These are phyloP conservation scores for Trichoderma orchidacearum DNA, from an alignment of 495 filamentous ascomycete genomes.

Conservation along the genomic window DNA sequence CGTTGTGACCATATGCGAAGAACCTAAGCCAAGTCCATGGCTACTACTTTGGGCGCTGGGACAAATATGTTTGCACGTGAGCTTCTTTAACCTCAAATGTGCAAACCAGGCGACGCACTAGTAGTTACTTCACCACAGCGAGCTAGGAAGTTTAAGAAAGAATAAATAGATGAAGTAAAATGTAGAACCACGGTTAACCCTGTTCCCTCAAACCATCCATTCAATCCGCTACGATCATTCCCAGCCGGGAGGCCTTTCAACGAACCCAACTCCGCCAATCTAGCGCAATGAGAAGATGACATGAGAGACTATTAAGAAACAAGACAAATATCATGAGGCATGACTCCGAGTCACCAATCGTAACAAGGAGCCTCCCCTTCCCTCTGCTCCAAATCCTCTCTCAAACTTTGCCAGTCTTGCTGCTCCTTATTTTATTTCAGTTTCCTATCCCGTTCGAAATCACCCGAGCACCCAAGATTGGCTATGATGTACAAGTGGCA, in stretches of 20 bases:
- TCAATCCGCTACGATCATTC: slow-evolving; percentile 1
- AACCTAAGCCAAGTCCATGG: no score
- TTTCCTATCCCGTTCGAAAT: background rate
- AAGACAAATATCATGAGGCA: background rate
- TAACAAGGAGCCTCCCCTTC: background rate
- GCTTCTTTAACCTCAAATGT: no score
- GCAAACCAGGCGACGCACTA: no score
- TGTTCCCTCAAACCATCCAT: background rate
- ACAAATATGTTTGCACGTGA: no score
- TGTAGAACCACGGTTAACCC: background rate
- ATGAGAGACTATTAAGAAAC: background rate
- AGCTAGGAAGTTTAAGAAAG: background rate
- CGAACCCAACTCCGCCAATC: slow-evolving; percentile 1
- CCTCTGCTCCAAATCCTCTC: background rate
- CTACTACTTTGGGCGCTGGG: no score
- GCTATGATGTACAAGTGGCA: background rate
- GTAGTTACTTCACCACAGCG: no score
- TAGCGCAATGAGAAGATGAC: background rate
- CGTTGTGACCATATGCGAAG: no score
- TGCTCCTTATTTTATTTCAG: background rate
- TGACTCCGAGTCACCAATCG: background rate
- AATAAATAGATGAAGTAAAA: background rate
- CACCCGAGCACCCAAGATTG: background rate
- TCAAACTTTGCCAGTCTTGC: background rate
- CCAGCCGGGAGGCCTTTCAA: background rate